phyloP scores from a whole-genome alignment of 192 early-diverging fungal species.

The Rhizophagus sp. region DNA sequence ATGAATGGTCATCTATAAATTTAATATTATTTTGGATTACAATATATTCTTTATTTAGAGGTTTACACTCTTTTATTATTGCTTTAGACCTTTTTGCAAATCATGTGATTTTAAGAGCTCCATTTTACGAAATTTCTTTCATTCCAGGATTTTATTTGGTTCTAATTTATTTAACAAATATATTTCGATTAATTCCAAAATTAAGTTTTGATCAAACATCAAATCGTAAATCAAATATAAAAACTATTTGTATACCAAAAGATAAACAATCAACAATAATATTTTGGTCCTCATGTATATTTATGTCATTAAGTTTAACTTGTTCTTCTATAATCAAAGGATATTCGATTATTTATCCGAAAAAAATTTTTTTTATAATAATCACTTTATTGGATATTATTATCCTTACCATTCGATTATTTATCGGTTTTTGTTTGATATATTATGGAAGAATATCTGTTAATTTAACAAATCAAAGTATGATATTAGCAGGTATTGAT shows the following conservation, averaged over 20 bases:
- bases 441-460: background rate
- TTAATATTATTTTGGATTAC: background rate
- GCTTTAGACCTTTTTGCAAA: background rate
- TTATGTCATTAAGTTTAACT: background rate
- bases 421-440: background rate
- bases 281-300: background rate
- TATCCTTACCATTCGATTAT: background rate
- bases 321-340: background rate
- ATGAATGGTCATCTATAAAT: background rate
- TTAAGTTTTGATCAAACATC: background rate
- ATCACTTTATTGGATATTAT: background rate
- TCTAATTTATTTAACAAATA: background rate
- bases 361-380: too few species aligned
- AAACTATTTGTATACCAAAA: background rate
- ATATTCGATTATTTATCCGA: background rate
- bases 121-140: background rate
- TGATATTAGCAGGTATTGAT: background rate
- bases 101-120: background rate
- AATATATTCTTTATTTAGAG: background rate
- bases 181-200: background rate
- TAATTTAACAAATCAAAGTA: background rate
- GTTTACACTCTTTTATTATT: background rate
- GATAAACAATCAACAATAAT: background rate
- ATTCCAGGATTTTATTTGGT: background rate
- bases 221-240: background rate